Conservation (phyloP, 2,329 filamentous ascomycete species). For the Pseudocercospora pini-densiflorae region DNA sequence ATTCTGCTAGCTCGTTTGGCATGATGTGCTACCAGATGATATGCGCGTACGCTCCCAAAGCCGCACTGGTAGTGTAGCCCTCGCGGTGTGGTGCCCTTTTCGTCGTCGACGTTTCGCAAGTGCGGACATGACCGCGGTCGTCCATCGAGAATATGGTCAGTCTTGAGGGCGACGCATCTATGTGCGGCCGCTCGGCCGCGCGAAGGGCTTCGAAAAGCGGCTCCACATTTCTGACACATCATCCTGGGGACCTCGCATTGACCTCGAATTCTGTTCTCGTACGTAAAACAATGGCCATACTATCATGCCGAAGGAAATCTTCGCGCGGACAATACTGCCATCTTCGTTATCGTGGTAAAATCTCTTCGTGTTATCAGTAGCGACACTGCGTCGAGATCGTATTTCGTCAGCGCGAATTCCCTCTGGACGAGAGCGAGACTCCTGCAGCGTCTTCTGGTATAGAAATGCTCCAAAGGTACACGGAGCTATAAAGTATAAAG, state of each 20-base stretch:
- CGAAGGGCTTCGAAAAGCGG: neutral
- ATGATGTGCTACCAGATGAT: constrained; percentile 2
- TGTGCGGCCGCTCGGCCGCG: neutral
- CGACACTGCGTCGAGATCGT: no score
- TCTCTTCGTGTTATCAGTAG: no score
- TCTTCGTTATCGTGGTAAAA: no score
- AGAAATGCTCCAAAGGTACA: no score
- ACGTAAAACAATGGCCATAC: neutral
- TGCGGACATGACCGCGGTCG: neutral
- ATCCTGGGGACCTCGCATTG: neutral
- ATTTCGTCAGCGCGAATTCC: no score
- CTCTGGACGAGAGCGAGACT: no score
- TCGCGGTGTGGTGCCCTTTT: neutral
- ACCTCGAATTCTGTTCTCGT: neutral
- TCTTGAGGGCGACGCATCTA: neutral
- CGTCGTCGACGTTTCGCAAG: neutral
- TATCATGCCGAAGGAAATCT: neutral
- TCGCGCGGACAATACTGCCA: no score
- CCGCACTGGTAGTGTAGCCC: neutral
- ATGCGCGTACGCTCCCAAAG: neutral
- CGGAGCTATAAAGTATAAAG: no score
- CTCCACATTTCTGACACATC: neutral
- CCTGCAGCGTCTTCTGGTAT: no score
- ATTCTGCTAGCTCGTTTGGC: constrained; percentile 2
- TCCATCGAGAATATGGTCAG: neutral